Base-by-base conservation (phyloP, 176 grass and related monocot species). In the Melocanna baccifera region DNA sequence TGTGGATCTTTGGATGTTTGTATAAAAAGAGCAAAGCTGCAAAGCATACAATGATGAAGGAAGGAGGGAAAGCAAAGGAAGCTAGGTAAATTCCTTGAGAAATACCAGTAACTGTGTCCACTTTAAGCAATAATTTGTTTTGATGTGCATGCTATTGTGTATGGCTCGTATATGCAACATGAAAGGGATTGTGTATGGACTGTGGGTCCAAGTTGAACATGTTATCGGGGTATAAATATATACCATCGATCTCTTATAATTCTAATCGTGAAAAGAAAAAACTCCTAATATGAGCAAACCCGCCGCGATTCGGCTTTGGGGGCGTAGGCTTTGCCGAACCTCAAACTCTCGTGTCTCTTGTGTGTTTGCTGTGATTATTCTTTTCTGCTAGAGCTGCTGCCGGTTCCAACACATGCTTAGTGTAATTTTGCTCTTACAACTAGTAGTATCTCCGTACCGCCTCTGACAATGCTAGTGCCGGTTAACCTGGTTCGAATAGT, bases 1-100 rank as follows among this genome's bases (percentile, higher is more conserved):
- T 51, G 43, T 65, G 58, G 47, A 73, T 67, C 88, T 78, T 90
- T 79, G 67, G 67, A 59, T 62, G 52, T 87, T n/a, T 22, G 47
- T 34, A 19, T 67, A 45, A 83, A 84, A 62, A 83, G 68, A n/a
- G 37, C 16, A 79, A 53, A 86, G 83, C 42, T 14, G 57, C 28
- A 80, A 39, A 61, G 52, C 30, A 32, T 40, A 62, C 32, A 37
- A 64, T 67, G 79, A 51, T 67, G 67, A 25, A 72, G n/a, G 85
- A 56, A 26, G 20, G 14, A 22, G 16, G 62, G 26, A 87, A 71
- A 84, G 76, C 25, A 80, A 48, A 81, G 52, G 40, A 26, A 25
- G 45, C 1, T 22, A 0, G 12, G 22, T 73, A 59, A 73, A 76
- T 81, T 28, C 67, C 14, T 53, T 59, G 30, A n/a, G 53, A 32